phyloP scores from a whole-genome alignment of 208 protist genomes.

The Polymyxa betae region DNA sequence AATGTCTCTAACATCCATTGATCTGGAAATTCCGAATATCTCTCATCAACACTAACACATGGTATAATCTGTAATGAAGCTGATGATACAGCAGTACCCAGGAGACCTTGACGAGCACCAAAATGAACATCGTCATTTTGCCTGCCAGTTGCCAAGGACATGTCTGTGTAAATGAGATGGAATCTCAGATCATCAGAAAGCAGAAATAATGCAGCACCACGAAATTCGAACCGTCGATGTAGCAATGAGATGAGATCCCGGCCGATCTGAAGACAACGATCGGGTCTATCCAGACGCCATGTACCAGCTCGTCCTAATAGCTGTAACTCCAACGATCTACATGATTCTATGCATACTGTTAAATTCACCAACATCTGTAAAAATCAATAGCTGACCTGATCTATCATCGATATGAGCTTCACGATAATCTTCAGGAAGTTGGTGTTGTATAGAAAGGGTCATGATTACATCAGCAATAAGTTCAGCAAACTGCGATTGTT shows the following conservation, averaged over 20 bases:
- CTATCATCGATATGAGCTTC: too few species aligned
- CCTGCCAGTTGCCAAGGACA: neutral
- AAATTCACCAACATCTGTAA: too few species aligned
- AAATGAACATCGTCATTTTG: conserved; percentile 34
- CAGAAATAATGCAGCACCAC: neutral
- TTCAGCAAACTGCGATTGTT: neutral
- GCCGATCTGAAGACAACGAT: neutral
- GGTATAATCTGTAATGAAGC: neutral
- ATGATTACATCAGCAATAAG: too few species aligned
- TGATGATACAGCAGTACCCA: neutral
- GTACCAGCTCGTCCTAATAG: neutral
- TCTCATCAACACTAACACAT: neutral
- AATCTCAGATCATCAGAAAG: neutral
- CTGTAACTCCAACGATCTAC: too few species aligned
- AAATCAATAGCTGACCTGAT: too few species aligned
- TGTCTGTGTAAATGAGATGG: conserved; percentile 12
- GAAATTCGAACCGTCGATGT: neutral
- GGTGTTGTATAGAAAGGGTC: too few species aligned
- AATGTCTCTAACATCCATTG: conserved; percentile 6
- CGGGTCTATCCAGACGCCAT: conserved; percentile 12
- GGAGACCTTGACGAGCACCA: conserved; percentile 29
- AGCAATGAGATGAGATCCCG: neutral
- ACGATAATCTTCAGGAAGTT: too few species aligned
- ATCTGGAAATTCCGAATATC: conserved; percentile 28
- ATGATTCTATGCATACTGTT: too few species aligned